Conservation (phyloP, 2,329 filamentous ascomycete species). For the Cordyceps farinosa region DNA sequence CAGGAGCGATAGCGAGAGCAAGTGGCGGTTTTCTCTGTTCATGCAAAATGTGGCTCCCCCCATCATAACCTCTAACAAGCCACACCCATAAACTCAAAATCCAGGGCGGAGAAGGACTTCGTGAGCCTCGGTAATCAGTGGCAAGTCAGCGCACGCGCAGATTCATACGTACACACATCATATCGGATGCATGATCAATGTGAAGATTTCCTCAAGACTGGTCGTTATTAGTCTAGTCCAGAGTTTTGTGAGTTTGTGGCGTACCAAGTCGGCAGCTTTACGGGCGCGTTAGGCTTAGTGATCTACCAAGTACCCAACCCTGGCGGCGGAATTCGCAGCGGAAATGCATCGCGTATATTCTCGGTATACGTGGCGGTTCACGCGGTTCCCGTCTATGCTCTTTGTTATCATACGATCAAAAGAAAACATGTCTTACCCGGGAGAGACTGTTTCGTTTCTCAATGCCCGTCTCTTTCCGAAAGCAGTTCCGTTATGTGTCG, state of each 20-base stretch:
- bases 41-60: not conserved
- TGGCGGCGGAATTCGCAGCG: too few relatives aligned
- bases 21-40: not conserved
- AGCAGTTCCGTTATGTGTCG: too few relatives aligned
- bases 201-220: too few relatives aligned
- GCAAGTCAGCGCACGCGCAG: not conserved
- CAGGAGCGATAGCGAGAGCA: not conserved
- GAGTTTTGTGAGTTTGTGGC: not conserved
- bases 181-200: too few relatives aligned
- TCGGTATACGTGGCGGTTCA: not conserved
- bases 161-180: not conserved
- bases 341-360: not conserved
- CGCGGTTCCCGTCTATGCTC: not conserved
- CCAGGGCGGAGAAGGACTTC: not conserved
- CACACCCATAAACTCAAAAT: not conserved
- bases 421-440: too few relatives aligned
- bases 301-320: too few relatives aligned
- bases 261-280: too few relatives aligned
- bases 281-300: too few relatives aligned
- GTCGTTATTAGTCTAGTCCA: not conserved
- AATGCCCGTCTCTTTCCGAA: too few relatives aligned
- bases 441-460: too few relatives aligned
- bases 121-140: not conserved
- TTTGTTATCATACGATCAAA: too few relatives aligned
- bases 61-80: not conserved